Conservation (phyloP, 2,329 filamentous ascomycete genomes). For the Colletotrichum cuscutae region DNA sequence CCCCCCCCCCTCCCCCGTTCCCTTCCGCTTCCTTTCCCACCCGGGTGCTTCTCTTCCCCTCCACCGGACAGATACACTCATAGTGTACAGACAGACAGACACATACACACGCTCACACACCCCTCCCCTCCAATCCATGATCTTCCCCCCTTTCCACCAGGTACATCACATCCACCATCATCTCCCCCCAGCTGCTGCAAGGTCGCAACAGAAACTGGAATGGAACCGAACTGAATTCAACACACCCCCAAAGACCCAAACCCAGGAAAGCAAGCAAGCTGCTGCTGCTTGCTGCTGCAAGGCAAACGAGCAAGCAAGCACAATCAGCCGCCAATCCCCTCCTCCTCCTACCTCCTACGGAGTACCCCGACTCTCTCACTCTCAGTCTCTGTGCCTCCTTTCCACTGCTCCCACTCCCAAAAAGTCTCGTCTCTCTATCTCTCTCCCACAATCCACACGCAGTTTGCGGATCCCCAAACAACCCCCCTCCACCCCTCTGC, state of each 20-base stretch:
- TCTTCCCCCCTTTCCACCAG: neutral
- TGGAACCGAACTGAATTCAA: neutral
- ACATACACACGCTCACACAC: neutral
- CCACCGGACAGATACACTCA: neutral
- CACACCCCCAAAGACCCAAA: neutral
- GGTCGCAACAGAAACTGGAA: conserved; percentile 2
- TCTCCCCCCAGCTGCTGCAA: conserved; percentile 9
- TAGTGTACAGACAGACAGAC: too few relatives aligned
- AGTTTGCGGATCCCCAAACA: conserved; percentile 4
- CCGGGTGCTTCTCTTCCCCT: conserved; percentile 8
- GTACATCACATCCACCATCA: conserved; percentile 4
- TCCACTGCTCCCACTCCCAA: neutral
- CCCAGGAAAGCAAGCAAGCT: neutral
- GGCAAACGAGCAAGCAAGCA: neutral
- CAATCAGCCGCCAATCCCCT: neutral
- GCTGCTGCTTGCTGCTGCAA: neutral
- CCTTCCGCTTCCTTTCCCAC: conserved; percentile 2
- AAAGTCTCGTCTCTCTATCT: neutral
- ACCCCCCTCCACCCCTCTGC: neutral
- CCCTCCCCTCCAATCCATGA: conserved; percentile 3
- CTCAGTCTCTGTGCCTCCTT: neutral
- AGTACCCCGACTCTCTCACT: too few relatives aligned
- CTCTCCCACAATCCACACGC: conserved; percentile 3
- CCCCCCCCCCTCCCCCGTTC: neutral
- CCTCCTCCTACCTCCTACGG: too few relatives aligned